These are phyloP conservation scores for Didymella pomorum DNA, from an alignment of 2,329 filamentous ascomycete genomes.

Conservation along the genomic window DNA sequence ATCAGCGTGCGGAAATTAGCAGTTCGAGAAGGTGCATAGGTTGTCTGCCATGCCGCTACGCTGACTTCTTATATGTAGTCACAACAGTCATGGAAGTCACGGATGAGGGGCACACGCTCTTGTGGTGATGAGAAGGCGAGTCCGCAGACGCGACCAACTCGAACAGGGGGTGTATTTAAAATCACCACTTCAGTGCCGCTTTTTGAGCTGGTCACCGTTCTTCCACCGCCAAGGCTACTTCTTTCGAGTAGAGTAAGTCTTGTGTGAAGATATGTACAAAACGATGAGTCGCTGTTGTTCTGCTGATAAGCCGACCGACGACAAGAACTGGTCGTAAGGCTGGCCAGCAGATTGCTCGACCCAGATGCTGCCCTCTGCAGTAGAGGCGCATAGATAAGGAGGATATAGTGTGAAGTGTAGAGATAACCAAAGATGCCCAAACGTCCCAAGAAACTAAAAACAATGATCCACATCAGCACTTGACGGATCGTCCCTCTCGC, in stretches of 20 bases:
- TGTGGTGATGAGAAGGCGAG: conserved; percentile 16
- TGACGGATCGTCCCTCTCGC: conserved; percentile 46
- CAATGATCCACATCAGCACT: conserved; percentile 51
- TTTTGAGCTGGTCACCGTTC: neutral
- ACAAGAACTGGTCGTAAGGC: neutral
- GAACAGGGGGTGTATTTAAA: conserved; percentile 8
- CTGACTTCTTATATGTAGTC: neutral
- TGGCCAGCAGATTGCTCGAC: neutral
- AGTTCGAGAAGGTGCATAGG: neutral
- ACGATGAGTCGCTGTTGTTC: neutral
- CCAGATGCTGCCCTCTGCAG: conserved; percentile 11
- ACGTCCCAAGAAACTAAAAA: conserved; percentile 13
- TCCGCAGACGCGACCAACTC: conserved; percentile 2
- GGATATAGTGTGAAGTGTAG: conserved; percentile 29
- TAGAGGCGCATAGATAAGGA: conserved; percentile 20
- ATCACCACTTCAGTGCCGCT: conserved; percentile 13
- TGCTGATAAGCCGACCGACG: conserved; percentile 5
- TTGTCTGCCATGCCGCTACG: neutral
- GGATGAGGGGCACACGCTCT: neutral
- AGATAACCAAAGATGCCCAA: conserved; percentile 30
- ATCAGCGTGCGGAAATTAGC: neutral
- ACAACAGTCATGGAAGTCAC: neutral
- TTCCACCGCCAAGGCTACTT: conserved; percentile 1
- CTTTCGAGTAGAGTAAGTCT: conserved; percentile 8
- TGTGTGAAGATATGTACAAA: conserved; percentile 17